These are phyloP conservation scores for Penicillium glabrum DNA, from an alignment of 2,329 filamentous ascomycete species.

Conservation along the genomic window DNA sequence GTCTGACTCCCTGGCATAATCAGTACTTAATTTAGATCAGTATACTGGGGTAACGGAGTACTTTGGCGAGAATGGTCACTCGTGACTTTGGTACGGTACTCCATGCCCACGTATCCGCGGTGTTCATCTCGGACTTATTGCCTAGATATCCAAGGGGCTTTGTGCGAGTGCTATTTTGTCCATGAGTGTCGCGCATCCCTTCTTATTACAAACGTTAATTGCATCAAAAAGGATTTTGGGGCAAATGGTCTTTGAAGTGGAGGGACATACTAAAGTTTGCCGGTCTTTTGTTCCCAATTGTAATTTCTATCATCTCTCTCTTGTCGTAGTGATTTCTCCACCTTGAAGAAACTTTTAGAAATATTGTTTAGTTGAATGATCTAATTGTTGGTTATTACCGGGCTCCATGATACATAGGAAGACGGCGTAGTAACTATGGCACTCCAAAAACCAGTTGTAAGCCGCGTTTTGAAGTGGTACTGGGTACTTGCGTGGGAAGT, in stretches of 20 bases:
- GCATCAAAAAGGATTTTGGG: neutral
- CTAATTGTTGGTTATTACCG: neutral
- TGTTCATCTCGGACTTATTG: slow-evolving; percentile 10
- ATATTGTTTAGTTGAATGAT: neutral
- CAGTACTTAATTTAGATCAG: neutral
- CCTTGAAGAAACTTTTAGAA: neutral
- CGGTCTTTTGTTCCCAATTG: neutral
- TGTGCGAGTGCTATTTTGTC: slow-evolving; percentile 2
- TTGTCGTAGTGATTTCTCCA: neutral
- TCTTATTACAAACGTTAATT: neutral
- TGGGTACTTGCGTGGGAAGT: slow-evolving; percentile 9
- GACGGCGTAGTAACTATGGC: neutral
- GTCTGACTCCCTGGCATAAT: neutral
- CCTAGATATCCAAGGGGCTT: slow-evolving; percentile 2
- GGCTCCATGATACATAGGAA: neutral
- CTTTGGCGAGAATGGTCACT: neutral
- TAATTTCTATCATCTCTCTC: neutral
- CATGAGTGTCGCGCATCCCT: neutral
- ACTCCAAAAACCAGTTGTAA: neutral
- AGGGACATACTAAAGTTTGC: neutral
- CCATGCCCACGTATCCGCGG: neutral
- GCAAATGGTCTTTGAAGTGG: neutral
- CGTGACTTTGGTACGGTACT: neutral
- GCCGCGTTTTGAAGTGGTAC: slow-evolving; percentile 12
- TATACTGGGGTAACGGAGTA: neutral